Percentiles rank a stretch among this genome's conserved stretches.
phyloP scores from a whole-genome alignment of 371 early-diverging fungal species.

The Quaeritorhiza haematococci region DNA sequence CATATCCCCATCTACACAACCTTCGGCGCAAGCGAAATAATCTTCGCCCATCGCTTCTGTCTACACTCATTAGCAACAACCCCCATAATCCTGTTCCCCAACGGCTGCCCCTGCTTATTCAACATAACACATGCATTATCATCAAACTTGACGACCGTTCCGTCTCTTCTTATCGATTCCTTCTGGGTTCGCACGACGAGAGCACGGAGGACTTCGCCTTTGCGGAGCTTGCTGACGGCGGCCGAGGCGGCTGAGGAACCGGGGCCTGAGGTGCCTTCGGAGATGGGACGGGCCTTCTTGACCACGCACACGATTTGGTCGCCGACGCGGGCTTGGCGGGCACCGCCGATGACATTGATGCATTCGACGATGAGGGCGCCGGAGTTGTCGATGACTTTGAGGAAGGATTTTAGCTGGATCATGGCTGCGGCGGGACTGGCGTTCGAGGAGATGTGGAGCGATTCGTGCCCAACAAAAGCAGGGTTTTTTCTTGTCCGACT shows the following conservation, averaged over 20 bases:
- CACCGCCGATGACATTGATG: slow-evolving; percentile 87
- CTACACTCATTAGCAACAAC: slow-evolving; percentile 85
- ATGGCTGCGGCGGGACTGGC: too few relatives aligned
- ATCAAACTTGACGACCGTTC: slow-evolving; percentile 89
- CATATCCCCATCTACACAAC: slow-evolving; percentile 60
- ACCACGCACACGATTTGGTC: slow-evolving; percentile 95
- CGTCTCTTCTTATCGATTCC: slow-evolving; percentile 87
- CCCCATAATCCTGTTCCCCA: slow-evolving; percentile 91
- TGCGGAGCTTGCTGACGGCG: slow-evolving; percentile 70
- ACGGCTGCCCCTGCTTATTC: slow-evolving; percentile 77
- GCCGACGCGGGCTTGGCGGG: slow-evolving; percentile 52
- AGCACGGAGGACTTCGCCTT: slow-evolving; percentile 92
- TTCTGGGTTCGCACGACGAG: slow-evolving; percentile 90
- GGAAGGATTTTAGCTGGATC: slow-evolving; percentile 14
- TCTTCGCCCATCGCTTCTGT: slow-evolving; percentile 93
- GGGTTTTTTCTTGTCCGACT: too few relatives aligned
- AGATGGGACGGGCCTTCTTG: slow-evolving; percentile 79
- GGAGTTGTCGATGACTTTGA: slow-evolving; percentile 84
- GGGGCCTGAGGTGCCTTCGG: slow-evolving; percentile 21
- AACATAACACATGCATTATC: slow-evolving; percentile 96
- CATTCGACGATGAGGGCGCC: slow-evolving; percentile 93
- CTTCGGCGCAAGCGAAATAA: slow-evolving; percentile 88
- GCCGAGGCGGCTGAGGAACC: slow-evolving; percentile 45
- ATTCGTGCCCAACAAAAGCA: too few relatives aligned
- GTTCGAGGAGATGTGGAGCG: too few relatives aligned